These are phyloP conservation scores for Tympanopsis confertula DNA, from an alignment of 2,329 filamentous ascomycete species.

Conservation along the genomic window DNA sequence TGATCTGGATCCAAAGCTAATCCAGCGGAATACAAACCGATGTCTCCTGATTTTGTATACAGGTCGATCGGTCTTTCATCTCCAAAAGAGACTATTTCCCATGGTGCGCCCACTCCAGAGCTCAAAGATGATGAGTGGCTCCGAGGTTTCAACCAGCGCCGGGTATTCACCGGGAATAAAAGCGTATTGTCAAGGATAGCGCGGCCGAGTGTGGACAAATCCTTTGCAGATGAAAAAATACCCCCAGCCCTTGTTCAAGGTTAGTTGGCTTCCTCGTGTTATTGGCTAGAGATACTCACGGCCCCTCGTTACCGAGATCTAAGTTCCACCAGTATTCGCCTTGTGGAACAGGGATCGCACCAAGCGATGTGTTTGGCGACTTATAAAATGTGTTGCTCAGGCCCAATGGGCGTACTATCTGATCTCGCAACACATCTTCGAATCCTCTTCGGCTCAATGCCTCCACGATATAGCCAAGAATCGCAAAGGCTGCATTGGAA, in stretches of 20 bases:
- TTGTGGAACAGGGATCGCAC: no score
- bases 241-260: constrained; percentile 18
- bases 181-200: constrained; percentile 25
- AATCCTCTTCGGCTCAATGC: no score
- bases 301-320: constrained; percentile 23
- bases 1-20: constrained; percentile 15
- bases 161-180: constrained; percentile 18
- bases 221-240: constrained; percentile 28
- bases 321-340: no score
- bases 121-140: constrained; percentile 21
- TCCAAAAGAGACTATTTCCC: constrained; percentile 21
- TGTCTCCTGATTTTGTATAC: constrained; percentile 15
- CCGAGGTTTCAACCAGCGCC: constrained; percentile 30
- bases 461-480: no score
- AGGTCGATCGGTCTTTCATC: constrained; percentile 17
- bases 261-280: constrained; percentile 1
- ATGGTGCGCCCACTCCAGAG: constrained; percentile 27
- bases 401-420: no score
- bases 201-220: constrained; percentile 28
- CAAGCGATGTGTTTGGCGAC: no score
- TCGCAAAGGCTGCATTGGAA: no score
- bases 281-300: constrained; percentile 15
- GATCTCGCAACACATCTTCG: no score
- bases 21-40: constrained; percentile 13
- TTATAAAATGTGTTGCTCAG: no score